Evolutionary conservation across 192 early-diverging fungal species (phyloP), one percentile per base, ranked within the genome.

Genomic region (Geranomyces variabilis): DNA sequence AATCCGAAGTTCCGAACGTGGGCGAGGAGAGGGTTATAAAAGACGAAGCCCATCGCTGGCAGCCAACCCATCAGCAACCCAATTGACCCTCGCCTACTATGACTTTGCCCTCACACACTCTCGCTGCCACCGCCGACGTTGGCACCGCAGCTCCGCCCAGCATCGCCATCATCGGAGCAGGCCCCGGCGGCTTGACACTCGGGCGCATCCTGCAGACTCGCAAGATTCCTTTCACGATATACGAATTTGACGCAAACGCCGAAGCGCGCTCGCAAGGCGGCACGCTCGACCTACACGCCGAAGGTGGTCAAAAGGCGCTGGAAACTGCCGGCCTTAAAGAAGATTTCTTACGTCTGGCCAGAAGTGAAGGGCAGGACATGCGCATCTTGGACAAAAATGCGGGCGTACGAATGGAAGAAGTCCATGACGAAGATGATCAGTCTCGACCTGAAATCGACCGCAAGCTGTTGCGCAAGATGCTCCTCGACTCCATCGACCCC

Each of bases 121-220:
- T n/a, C n/a, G n/a, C n/a, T n/a, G n/a, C n/a, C n/a, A n/a, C n/a
- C n/a, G n/a, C n/a, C n/a, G n/a, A n/a, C n/a, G n/a, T n/a, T n/a
- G n/a, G n/a, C n/a, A n/a, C 36, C 36, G 36, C 10, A 41, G 10
- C 36, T 10, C 63, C 68, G 36, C 59, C 41, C 13, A 48, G 66
- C 55, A 74, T 85, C 28, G 79, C 77, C 43, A 80, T 86, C 55
- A 71, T 84, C 10, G 85, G 85, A n/a, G 82, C 66, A 14, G 85
- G 85, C 17, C 83, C 79, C 44, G 81, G 79, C 17, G 85, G 85
- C 19, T 77, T 86, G 21, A 77, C 74, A 14, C 75, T 76, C 14
- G 81, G 80, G 6, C 58, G 76, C 21, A 73, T 84, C 26, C 78
- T 86, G 15, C 79, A 82, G 41, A 64, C 73, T 21, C 60, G 67